Evolutionary conservation across 257 asterid species (phyloP), one percentile per base, ranked within the genome.

Genomic region (Fraxinus cuspidata): DNA sequence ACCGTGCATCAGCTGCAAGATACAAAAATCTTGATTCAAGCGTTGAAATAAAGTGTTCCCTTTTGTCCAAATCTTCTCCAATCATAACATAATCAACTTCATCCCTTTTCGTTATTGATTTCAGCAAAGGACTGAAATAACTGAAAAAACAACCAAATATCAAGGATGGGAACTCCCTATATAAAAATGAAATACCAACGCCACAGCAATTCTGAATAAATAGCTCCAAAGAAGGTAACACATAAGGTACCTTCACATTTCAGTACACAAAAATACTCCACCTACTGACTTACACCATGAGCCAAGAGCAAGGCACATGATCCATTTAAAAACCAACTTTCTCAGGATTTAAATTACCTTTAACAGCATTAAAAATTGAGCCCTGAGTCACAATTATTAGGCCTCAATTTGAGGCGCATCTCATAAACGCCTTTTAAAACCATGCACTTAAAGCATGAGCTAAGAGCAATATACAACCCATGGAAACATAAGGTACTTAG

Each of bases 1-100:
- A 89, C 31, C 89, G 89, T 27, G 98, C 99, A 89, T 96, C 99
- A 69, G 99, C 98, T 37, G 99, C 99, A 32, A 96, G 99, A 83
- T 85, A 96, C 73, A 93, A 82, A 83, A 96, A 96, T 81, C 99
- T 91, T 29, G 96, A 88, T 77, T 92, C 99, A 65, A 96, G 91
- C 90, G 81, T 85, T 3, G 95, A 84, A 81, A 96, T 92, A 78
- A 89, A 96, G 32, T 83, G 83, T 12, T 96, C 97, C 89, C 99
- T 89, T 84, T 92, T 96, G n/a, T 88, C 89, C 2, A 82, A 94
- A 82, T 93, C 97, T 81, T 90, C 97, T 63, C 89, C 96, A 35
- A 89, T 86, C 97, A 90, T 83, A 65, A 83, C 60, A 79, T 85
- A 84, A 76, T 93, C 99, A 80, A 84, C 83, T 25, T 93, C 92